phyloP scores from a whole-genome alignment of 352 stramenopile species.

The Sclerospora graminicola region DNA sequence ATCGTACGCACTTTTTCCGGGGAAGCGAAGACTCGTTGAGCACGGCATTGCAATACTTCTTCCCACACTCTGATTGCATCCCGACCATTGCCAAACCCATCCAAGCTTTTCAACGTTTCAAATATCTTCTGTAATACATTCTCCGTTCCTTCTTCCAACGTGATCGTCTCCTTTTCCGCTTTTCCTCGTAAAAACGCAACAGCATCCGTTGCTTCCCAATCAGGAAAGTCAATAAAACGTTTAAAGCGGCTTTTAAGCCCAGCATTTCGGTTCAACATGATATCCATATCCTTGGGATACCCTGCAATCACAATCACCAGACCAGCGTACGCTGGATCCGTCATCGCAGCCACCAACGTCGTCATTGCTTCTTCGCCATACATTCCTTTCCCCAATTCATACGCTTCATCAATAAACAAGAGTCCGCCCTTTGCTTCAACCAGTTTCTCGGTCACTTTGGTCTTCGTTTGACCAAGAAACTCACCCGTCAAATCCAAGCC shows the following conservation, averaged over 20 bases:
- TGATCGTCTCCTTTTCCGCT: slow-evolving; percentile 29
- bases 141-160: slow-evolving; percentile 19
- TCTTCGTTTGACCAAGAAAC: slow-evolving; percentile 85
- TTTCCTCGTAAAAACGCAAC: slow-evolving; percentile 46
- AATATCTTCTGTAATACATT: slow-evolving; percentile 26
- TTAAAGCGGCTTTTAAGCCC: slow-evolving; percentile 89
- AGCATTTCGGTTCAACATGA: slow-evolving; percentile 85
- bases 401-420: slow-evolving; percentile 91
- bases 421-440: slow-evolving; percentile 85
- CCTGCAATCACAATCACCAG: slow-evolving; percentile 89
- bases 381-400: slow-evolving; percentile 77
- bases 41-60: slow-evolving; percentile 47
- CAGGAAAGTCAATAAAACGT: slow-evolving; percentile 81
- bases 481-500: slow-evolving; percentile 84
- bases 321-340: slow-evolving; percentile 60
- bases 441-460: slow-evolving; percentile 78
- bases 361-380: slow-evolving; percentile 87
- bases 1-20: slow-evolving; percentile 45
- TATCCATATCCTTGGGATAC: slow-evolving; percentile 83
- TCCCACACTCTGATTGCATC: slow-evolving; percentile 65
- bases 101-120: slow-evolving; percentile 26
- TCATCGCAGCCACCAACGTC: slow-evolving; percentile 86
- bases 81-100: slow-evolving; percentile 63
- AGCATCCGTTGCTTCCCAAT: slow-evolving; percentile 80
- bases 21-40: slow-evolving; percentile 35